Base-by-base conservation (phyloP, 73 alveolate genomes). In the Loxodes magnus region DNA sequence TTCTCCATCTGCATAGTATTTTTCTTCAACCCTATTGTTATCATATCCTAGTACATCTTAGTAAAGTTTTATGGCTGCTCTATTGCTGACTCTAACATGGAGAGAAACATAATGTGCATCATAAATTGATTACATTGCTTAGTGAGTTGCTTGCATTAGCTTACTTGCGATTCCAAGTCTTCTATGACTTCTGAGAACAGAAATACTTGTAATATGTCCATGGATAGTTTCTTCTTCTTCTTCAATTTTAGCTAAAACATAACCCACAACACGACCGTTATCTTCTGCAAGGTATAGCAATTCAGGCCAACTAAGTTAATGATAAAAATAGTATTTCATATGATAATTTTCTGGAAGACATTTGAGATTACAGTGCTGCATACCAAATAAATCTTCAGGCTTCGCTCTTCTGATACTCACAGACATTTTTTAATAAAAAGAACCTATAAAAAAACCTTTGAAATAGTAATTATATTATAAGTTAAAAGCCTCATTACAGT, bases 331-430 rank as follows among this genome's bases (percentile, higher is more conserved):
- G 67, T 88, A 88, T 66, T 91, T 91, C 71, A 77, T 50, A 55
- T 88, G 77, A 66, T 91, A 91, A 75, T 91, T 91, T 71, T 91
- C 98, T 2, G 98, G 98, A 20, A 91, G 82, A 62, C 92, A 77
- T 76, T 79, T 71, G 39, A 51, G 37, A 12, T 29, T 41, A 23
- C 65, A 22, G 31, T 53, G 67, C 73, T 85, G 89, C 87, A 85
- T 85, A 21, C 62, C 58, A 15, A 85, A 51, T 30, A 85, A 60
- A 54, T 85, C 96, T 15, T 79, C 86, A 3, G 65, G 69, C 9
- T 56, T 37, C 5, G 79, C 82, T 16, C 72, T 37, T 38, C 82
- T 67, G 6, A 68, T 68, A 67, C 79, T 48, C 43, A 68, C 82
- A n/a, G n/a, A n/a, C n/a, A n/a, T n/a, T n/a, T n/a, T n/a, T n/a